These are phyloP conservation scores for Penicillium parvum DNA, from an alignment of 495 filamentous ascomycete species.

Conservation along the genomic window DNA sequence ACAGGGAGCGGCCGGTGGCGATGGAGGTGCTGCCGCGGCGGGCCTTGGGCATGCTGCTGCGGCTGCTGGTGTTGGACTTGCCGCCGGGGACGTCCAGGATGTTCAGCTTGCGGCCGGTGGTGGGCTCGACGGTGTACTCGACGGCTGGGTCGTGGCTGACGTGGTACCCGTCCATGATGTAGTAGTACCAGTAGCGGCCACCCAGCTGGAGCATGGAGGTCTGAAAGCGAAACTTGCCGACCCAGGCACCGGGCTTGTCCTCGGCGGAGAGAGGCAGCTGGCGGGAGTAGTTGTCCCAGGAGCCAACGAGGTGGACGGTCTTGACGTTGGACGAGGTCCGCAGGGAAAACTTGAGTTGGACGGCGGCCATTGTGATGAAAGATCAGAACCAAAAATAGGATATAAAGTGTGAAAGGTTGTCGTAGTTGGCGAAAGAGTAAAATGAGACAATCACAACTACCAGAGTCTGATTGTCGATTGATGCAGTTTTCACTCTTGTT, in stretches of 20 bases:
- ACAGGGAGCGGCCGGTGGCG: constrained; percentile 81
- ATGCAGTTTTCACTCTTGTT: constrained; percentile 5
- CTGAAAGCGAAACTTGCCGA: constrained; percentile 95
- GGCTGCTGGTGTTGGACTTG: constrained; percentile 23
- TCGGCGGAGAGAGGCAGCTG: constrained; percentile 91
- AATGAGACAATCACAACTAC: constrained; percentile 19
- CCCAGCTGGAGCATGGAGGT: constrained; percentile 75
- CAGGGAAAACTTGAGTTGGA: constrained; percentile 84
- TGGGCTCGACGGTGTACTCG: constrained; percentile 87
- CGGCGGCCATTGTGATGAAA: constrained; percentile 67
- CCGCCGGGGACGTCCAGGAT: constrained; percentile 62
- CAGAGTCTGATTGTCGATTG: constrained; percentile 14
- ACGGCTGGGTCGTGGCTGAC: constrained; percentile 94
- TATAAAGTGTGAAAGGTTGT: constrained; percentile 21
- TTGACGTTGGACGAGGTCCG: constrained; percentile 95
- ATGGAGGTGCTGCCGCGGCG: constrained; percentile 52
- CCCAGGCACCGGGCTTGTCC: constrained; percentile 82
- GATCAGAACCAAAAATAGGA: constrained; percentile 18
- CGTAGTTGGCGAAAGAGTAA: constrained; percentile 19
- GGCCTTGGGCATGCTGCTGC: constrained; percentile 21
- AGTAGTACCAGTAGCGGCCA: constrained; percentile 99
- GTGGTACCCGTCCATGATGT: constrained; percentile 99
- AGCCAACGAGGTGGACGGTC: constrained; percentile 95
- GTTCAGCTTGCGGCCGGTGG: constrained; percentile 91
- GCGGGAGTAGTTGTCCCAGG: constrained; percentile 95